These are phyloP conservation scores for Malus hybrid DNA, from an alignment of 331 rosid species.

Conservation along the genomic window DNA sequence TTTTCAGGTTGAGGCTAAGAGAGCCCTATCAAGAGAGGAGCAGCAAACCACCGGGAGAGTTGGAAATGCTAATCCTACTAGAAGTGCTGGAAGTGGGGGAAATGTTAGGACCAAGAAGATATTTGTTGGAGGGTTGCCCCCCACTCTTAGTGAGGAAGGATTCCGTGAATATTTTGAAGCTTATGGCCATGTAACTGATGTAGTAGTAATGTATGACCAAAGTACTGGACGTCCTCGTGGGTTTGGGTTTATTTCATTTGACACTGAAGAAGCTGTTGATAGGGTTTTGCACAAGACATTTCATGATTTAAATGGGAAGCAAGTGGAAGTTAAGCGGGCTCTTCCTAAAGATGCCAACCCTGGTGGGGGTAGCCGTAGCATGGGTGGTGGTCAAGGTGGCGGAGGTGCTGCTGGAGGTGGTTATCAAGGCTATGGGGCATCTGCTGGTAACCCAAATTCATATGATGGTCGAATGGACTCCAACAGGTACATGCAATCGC, in stretches of 20 bases:
- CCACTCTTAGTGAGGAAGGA: constrained; percentile 75
- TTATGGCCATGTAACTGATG: constrained; percentile 89
- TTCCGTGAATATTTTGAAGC: constrained; percentile 80
- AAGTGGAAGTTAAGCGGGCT: constrained; percentile 97
- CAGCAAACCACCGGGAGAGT: constrained; percentile 71
- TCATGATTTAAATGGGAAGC: constrained; percentile 94
- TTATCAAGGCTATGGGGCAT: constrained; percentile 75
- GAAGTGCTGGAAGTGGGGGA: constrained; percentile 74
- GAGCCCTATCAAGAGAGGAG: constrained; percentile 94
- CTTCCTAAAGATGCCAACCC: constrained; percentile 98
- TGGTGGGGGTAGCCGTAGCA: constrained; percentile 70
- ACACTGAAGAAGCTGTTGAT: constrained; percentile 88
- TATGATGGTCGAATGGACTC: constrained; percentile 89
- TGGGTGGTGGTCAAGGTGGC: constrained; percentile 49
- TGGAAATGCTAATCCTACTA: constrained; percentile 54
- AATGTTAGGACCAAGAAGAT: constrained; percentile 81
- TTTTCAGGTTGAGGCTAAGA: constrained; percentile 90
- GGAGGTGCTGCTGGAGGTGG: constrained; percentile 53
- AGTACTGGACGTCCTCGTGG: constrained; percentile 96
- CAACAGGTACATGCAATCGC: constrained; percentile 80
- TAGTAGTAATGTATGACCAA: constrained; percentile 96
- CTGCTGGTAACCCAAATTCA: constrained; percentile 81
- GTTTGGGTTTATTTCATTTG: constrained; percentile 94
- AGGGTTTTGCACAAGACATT: constrained; percentile 89
- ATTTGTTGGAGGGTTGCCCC: constrained; percentile 96